Conservation (phyloP, 192 early-diverging fungal genomes). For the Thoreauomyces humboldtii region DNA sequence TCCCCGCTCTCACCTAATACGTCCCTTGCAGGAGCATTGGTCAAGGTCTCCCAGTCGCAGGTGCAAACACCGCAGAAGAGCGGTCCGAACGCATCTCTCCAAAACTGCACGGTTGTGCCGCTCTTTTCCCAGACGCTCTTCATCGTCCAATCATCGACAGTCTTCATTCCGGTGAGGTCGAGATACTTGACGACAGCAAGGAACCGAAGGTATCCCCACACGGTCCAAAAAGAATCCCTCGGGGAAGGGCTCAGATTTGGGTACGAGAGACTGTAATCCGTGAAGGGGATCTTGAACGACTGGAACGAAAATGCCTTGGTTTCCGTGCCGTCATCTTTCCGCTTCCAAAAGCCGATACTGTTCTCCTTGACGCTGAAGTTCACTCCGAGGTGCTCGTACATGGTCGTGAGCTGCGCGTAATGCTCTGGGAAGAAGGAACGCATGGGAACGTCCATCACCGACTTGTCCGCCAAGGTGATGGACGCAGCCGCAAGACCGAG, state of each 20-base stretch:
- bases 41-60: conserved; percentile 38
- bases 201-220: conserved; percentile 32
- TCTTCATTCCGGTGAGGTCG: conserved; percentile 3
- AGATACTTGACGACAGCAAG: conserved; percentile 26
- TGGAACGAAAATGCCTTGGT: conserved; percentile 43
- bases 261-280: conserved; percentile 25
- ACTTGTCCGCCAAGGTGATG: conserved; percentile 19
- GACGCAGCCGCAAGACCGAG: conserved; percentile 49
- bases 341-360: conserved; percentile 40
- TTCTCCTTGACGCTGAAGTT: conserved; percentile 32
- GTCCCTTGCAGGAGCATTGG: conserved; percentile 35
- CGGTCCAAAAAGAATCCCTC: not conserved
- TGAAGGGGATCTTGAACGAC: conserved; percentile 30
- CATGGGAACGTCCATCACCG: conserved; percentile 58
- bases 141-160: conserved; percentile 29
- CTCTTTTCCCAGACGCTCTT: conserved; percentile 30
- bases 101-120: conserved; percentile 34
- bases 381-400: conserved; percentile 40
- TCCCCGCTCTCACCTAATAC: conserved; percentile 42
- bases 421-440: conserved; percentile 47
- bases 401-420: conserved; percentile 37
- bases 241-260: conserved; percentile 28
- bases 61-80: conserved; percentile 49
- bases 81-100: conserved; percentile 38
- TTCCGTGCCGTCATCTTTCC: not conserved